phyloP scores from a whole-genome alignment of 176 grass and related monocot genomes.

The Oropetium thomaeum region DNA sequence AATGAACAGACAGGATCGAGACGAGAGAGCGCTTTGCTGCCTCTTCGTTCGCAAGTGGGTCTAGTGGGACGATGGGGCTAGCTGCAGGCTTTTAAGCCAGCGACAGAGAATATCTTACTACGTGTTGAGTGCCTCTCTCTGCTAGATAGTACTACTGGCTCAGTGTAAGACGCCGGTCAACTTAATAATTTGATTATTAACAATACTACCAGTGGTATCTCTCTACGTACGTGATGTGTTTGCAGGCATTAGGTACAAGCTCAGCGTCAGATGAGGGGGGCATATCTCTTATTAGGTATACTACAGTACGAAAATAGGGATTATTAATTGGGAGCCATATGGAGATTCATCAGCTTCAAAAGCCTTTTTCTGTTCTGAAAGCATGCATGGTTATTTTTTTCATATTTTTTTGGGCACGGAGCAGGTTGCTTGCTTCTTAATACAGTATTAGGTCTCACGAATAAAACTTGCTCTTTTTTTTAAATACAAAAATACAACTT shows the following conservation, averaged over 20 bases:
- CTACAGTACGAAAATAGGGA: not conserved
- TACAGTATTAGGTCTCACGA: not conserved
- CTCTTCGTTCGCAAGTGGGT: conserved; percentile 7
- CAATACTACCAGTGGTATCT: too few species aligned
- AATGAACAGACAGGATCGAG: too few species aligned
- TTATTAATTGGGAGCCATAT: not conserved
- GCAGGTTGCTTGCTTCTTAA: not conserved
- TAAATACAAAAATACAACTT: too few species aligned
- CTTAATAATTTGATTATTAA: conserved; percentile 24
- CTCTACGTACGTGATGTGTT: too few species aligned
- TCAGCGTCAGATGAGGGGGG: not conserved
- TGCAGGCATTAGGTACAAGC: not conserved
- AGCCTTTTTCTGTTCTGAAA: not conserved
- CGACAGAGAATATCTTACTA: too few species aligned
- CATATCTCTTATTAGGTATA: not conserved
- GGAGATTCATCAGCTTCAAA: not conserved
- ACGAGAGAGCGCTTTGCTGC: too few species aligned
- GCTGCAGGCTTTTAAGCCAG: not conserved
- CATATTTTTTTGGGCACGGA: not conserved
- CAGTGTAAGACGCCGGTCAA: not conserved
- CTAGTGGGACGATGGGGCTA: too few species aligned
- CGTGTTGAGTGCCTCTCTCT: too few species aligned
- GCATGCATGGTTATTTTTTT: not conserved
- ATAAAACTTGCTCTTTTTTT: not conserved
- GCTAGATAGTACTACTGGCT: not conserved